Evolutionary conservation across 2,329 filamentous ascomycete genomes (phyloP).

Genomic region (Elsinoe batatas): DNA sequence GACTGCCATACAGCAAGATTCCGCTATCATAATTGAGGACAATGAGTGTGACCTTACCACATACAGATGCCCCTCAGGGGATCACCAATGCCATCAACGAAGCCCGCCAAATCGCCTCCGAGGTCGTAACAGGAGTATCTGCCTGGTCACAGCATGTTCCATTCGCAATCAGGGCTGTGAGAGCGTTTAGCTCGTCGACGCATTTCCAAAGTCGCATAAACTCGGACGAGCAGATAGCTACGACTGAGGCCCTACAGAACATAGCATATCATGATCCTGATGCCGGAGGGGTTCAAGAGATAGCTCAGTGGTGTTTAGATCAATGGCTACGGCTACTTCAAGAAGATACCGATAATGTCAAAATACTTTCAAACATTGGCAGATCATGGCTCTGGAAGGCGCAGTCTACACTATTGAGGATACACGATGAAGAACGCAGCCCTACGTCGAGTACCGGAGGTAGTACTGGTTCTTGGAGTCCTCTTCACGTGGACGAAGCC

Average conservation of each 20-base stretch:
- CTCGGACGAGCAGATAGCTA: not conserved
- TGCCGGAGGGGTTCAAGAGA: conserved; percentile 35
- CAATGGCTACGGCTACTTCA: conserved; percentile 39
- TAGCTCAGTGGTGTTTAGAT: conserved; percentile 41
- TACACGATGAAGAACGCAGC: conserved; percentile 36
- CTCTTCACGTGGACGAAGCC: conserved; percentile 24
- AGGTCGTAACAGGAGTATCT: not conserved
- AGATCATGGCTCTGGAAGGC: conserved; percentile 39
- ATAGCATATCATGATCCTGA: conserved; percentile 43
- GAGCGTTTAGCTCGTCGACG: not conserved
- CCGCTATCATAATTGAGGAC: no score
- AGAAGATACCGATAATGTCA: conserved; percentile 35
- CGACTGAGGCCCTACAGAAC: conserved; percentile 37
- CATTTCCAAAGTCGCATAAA: not conserved
- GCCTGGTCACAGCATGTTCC: not conserved
- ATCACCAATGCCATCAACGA: not conserved
- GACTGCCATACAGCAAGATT: no score
- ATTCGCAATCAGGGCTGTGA: not conserved
- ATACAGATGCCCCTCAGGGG: not conserved
- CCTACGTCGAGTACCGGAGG: conserved; percentile 23
- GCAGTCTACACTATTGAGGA: conserved; percentile 40
- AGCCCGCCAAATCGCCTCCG: not conserved
- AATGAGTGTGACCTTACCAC: no score
- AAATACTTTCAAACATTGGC: conserved; percentile 32
- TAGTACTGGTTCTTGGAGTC: conserved; percentile 25